phyloP scores from a whole-genome alignment of 768 basidiomycete genomes.

The Auricularia heimuer region DNA sequence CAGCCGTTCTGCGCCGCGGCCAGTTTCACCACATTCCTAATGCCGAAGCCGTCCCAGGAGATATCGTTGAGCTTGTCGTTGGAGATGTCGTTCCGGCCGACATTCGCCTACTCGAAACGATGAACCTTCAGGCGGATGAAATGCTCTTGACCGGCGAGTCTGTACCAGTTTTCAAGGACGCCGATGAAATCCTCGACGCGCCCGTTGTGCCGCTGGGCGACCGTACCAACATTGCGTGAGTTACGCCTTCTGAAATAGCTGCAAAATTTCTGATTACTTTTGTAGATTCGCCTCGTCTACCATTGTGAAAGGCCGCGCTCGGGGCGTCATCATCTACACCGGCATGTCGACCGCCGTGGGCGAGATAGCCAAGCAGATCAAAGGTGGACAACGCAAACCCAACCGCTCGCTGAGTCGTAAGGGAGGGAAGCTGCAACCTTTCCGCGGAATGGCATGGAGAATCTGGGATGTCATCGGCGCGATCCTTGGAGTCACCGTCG shows the following conservation, averaged over 20 bases:
- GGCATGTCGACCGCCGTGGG: slow-evolving; percentile 44
- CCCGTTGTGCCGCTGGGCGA: slow-evolving; percentile 30
- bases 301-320: slow-evolving; percentile 39
- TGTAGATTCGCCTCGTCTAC: slow-evolving; percentile 30
- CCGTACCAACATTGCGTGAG: slow-evolving; percentile 32
- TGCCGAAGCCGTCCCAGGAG: slow-evolving; percentile 35
- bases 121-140: slow-evolving; percentile 41
- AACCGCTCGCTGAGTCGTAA: slow-evolving; percentile 20
- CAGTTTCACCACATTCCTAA: slow-evolving; percentile 32
- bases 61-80: slow-evolving; percentile 19
- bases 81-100: slow-evolving; percentile 16
- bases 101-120: slow-evolving; percentile 32
- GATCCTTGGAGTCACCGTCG: background rate
- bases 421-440: slow-evolving; percentile 5
- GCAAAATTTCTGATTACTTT: background rate
- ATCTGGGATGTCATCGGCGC: slow-evolving; percentile 5
- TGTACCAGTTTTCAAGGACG: slow-evolving; percentile 37
- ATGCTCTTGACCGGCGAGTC: slow-evolving; percentile 45
- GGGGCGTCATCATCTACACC: slow-evolving; percentile 37
- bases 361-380: slow-evolving; percentile 20
- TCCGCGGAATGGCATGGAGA: background rate
- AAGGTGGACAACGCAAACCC: background rate
- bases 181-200: slow-evolving; percentile 19
- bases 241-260: background rate
- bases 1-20: slow-evolving; percentile 33